A percentile compares a stretch with the other conserved stretches of the same genome.
phyloP scores from a whole-genome alignment of 192 early-diverging fungal genomes.

The Backusella parvicylindrica region DNA sequence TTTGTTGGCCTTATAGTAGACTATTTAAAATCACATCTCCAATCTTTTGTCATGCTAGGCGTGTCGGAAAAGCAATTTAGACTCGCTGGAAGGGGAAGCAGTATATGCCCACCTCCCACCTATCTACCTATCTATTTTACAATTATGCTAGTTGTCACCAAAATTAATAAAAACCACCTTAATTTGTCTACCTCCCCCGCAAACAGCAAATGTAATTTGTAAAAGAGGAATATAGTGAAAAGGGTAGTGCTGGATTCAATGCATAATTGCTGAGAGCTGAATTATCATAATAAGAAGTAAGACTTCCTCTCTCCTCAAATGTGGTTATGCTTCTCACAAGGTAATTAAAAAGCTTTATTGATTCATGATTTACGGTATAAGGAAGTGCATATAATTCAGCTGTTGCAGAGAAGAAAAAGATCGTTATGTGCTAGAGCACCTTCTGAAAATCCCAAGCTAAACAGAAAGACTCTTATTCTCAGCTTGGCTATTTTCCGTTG shows the following conservation, averaged over 20 bases:
- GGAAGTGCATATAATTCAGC: neutral
- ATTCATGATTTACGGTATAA: slow-evolving; percentile 4
- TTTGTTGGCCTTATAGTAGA: neutral
- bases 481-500: too few species aligned
- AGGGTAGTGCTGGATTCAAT: neutral
- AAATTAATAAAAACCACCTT: neutral
- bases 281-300: neutral
- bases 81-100: too few species aligned
- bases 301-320: slow-evolving; percentile 3
- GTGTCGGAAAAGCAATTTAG: too few species aligned
- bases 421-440: slow-evolving; percentile 3
- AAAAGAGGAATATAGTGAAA: slow-evolving; percentile 2
- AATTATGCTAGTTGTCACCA: too few species aligned
- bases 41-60: too few species aligned
- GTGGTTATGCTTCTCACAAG: slow-evolving; percentile 3
- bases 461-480: neutral
- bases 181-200: neutral
- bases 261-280: slow-evolving; percentile 1
- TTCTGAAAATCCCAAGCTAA: slow-evolving; percentile 1
- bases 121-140: too few species aligned
- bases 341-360: slow-evolving; percentile 4
- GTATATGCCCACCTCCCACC: too few species aligned
- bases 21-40: too few species aligned
- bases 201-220: slow-evolving; percentile 4
- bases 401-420: neutral